These are phyloP conservation scores for Candida germanica DNA, from an alignment of 805 yeast genomes.

Conservation along the genomic window DNA sequence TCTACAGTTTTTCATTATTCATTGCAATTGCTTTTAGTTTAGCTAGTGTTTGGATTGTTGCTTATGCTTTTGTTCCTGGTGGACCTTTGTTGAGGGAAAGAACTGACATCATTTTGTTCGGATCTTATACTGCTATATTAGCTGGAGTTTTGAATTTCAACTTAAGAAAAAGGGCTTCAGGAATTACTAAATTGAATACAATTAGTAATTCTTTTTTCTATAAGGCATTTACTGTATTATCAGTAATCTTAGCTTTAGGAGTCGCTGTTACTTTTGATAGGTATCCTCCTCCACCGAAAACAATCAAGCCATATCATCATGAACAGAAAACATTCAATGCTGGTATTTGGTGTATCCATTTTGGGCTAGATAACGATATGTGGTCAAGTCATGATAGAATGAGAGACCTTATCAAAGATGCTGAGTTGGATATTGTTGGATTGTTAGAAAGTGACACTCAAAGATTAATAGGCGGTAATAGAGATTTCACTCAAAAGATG, in stretches of 20 bases:
- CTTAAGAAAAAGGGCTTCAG: conserved; percentile 20
- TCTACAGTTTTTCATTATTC: conserved; percentile 49
- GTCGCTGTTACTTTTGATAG: conserved; percentile 57
- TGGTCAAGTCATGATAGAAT: conserved; percentile 95
- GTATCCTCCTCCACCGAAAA: conserved; percentile 42
- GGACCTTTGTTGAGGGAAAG: conserved; percentile 87
- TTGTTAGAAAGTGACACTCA: conserved; percentile 91
- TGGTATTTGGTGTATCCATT: conserved; percentile 98
- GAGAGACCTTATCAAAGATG: conserved; percentile 76
- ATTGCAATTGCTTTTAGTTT: conserved; percentile 55
- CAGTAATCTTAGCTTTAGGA: conserved; percentile 49
- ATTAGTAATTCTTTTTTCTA: conserved; percentile 16
- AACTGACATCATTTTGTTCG: conserved; percentile 67
- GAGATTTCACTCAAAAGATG: conserved; percentile 86
- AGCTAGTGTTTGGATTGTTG: conserved; percentile 95
- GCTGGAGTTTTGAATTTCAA: conserved; percentile 48
- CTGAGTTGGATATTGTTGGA: conserved; percentile 89
- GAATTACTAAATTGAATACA: conserved; percentile 19
- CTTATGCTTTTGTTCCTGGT: conserved; percentile 97
- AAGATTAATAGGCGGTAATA: conserved; percentile 89
- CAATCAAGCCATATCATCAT: conserved; percentile 40
- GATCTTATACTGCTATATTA: conserved; percentile 52
- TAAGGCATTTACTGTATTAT: conserved; percentile 29
- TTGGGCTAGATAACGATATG: conserved; percentile 95
- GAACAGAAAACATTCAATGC: conserved; percentile 77